Evolutionary conservation across 352 stramenopile species (phyloP).

Genomic region (Globisporangium abappressorium): DNA sequence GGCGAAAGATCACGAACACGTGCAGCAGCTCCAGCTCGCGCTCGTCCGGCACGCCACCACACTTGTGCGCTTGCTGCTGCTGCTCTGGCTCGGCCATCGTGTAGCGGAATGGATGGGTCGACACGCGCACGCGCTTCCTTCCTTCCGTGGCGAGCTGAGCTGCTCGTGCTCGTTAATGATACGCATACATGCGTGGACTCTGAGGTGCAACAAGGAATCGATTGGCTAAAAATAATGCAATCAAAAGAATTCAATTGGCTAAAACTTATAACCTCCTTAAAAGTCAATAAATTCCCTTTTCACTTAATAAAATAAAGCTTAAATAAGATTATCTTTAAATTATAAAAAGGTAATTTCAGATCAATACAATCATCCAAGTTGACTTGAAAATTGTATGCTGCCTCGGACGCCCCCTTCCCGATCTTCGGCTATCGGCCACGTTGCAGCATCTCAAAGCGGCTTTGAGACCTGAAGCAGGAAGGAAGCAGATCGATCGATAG

Average conservation of each 20-base stretch:
- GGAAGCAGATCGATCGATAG: background rate
- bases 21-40: conserved; percentile 45
- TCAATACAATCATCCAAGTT: too few relatives aligned
- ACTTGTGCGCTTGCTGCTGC: background rate
- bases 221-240: background rate
- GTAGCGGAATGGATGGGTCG: background rate
- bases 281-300: too few relatives aligned
- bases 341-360: too few relatives aligned
- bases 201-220: background rate
- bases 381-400: too few relatives aligned
- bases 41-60: background rate
- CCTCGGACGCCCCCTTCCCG: too few relatives aligned
- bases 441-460: conserved; percentile 7
- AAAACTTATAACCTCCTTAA: background rate
- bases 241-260: background rate
- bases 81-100: conserved; percentile 6
- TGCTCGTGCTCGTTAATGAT: conserved; percentile 5
- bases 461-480: background rate
- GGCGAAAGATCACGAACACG: conserved; percentile 71
- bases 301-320: too few relatives aligned
- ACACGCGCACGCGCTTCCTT: background rate
- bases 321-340: too few relatives aligned
- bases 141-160: background rate
- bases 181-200: conserved; percentile 4
- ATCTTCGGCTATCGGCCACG: conserved; percentile 1